A percentile compares a stretch with the other conserved stretches of the same genome.
These are phyloP conservation scores for Conoideocrella luteorostrata DNA, from an alignment of 2,329 filamentous ascomycete genomes.

Conservation along the genomic window DNA sequence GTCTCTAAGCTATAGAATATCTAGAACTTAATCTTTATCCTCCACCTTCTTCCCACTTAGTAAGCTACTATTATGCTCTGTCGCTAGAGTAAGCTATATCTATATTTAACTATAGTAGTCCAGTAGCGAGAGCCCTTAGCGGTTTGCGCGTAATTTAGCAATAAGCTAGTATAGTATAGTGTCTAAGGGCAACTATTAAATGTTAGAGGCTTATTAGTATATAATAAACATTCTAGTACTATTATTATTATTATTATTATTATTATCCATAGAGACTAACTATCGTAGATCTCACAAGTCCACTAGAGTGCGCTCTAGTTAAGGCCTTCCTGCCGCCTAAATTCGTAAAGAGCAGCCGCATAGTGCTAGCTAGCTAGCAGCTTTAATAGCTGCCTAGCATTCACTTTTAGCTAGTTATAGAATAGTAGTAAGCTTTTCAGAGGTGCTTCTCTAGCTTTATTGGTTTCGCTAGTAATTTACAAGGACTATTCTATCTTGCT, in stretches of 20 bases:
- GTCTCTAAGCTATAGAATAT: neutral
- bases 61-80: neutral
- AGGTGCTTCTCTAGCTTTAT: neutral
- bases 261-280: no score
- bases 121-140: neutral
- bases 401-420: neutral
- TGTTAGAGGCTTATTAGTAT: neutral
- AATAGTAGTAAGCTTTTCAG: neutral
- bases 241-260: no score
- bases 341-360: neutral
- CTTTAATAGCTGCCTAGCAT: neutral
- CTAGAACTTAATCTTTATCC: neutral
- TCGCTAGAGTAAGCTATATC: neutral
- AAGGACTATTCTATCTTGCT: neutral
- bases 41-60: neutral
- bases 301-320: neutral
- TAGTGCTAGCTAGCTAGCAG: neutral
- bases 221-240: neutral
- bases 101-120: conserved; percentile 1
- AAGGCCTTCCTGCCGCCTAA: neutral
- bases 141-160: neutral
- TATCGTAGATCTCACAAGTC: neutral
- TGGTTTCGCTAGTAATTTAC: neutral
- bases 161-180: neutral
- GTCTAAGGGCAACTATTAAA: neutral